Evolutionary conservation across 2,329 filamentous ascomycete genomes (phyloP).

Genomic region (Apiospora pterosperma): DNA sequence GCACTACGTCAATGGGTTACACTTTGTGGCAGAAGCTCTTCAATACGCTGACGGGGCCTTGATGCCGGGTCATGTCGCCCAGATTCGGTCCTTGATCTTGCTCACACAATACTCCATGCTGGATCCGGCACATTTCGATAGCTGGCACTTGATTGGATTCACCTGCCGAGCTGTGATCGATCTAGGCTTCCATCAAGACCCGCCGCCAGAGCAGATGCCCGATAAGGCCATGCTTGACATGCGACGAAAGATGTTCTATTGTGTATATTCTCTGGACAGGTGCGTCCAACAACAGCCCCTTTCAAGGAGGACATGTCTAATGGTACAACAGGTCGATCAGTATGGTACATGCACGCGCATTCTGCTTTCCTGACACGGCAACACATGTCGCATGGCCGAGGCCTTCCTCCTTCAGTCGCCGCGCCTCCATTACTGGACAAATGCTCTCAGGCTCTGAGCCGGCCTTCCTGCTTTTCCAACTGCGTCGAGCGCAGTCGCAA

Average conservation of each 20-base stretch:
- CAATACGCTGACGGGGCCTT: slow-evolving; percentile 78
- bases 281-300: slow-evolving; percentile 32
- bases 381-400: slow-evolving; percentile 76
- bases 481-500: slow-evolving; percentile 80
- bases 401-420: slow-evolving; percentile 37
- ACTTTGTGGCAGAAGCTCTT: slow-evolving; percentile 62
- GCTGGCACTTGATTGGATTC: slow-evolving; percentile 90
- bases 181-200: slow-evolving; percentile 89
- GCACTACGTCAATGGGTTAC: slow-evolving; percentile 54
- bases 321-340: slow-evolving; percentile 56
- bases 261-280: slow-evolving; percentile 86
- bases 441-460: slow-evolving; percentile 59
- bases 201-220: slow-evolving; percentile 64
- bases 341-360: slow-evolving; percentile 80
- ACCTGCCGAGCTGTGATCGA: slow-evolving; percentile 85
- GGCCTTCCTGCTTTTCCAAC: slow-evolving; percentile 74
- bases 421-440: slow-evolving; percentile 38
- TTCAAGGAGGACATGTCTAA: not conserved
- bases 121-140: slow-evolving; percentile 87
- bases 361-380: slow-evolving; percentile 91
- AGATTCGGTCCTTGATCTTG: slow-evolving; percentile 83
- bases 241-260: slow-evolving; percentile 82
- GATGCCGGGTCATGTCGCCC: slow-evolving; percentile 76
- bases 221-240: slow-evolving; percentile 71
- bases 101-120: slow-evolving; percentile 87